phyloP scores from a whole-genome alignment of 2,329 filamentous ascomycete species.

The Pyrenochaeta sp. region DNA sequence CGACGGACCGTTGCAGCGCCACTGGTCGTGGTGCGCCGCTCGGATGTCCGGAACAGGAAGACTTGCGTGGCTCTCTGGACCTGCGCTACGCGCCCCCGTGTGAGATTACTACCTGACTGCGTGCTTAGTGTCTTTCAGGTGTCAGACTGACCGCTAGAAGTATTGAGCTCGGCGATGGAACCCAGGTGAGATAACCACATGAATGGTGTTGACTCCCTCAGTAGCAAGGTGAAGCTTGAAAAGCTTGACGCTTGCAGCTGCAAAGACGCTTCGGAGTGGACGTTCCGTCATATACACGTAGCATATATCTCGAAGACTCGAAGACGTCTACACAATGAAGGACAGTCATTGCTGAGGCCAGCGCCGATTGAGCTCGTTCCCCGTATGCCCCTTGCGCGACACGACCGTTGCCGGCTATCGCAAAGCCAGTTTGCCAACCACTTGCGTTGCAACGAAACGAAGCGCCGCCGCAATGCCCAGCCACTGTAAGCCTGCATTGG shows the following conservation, averaged over 20 bases:
- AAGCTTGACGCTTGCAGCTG: neutral
- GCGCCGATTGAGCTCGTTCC: neutral
- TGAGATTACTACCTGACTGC: slow-evolving; percentile 1
- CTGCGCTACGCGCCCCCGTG: neutral
- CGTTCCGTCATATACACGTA: too few species aligned
- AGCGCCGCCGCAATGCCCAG: slow-evolving; percentile 6
- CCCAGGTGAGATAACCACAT: neutral
- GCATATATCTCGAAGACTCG: neutral
- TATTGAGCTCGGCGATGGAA: neutral
- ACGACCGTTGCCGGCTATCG: neutral
- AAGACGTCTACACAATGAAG: neutral
- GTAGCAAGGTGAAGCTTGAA: too few species aligned
- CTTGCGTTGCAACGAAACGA: neutral
- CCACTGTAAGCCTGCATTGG: neutral
- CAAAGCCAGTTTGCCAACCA: neutral
- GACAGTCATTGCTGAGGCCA: neutral
- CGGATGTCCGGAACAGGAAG: neutral
- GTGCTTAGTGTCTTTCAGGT: neutral
- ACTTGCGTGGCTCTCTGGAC: neutral
- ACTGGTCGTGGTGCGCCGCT: neutral
- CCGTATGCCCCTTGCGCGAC: neutral
- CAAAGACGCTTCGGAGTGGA: neutral
- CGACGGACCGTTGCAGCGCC: neutral
- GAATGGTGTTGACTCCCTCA: neutral
- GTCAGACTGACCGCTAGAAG: slow-evolving; percentile 3